Evolutionary conservation across 2,329 filamentous ascomycete genomes (phyloP).

Genomic region (Neofusicoccum sp.): DNA sequence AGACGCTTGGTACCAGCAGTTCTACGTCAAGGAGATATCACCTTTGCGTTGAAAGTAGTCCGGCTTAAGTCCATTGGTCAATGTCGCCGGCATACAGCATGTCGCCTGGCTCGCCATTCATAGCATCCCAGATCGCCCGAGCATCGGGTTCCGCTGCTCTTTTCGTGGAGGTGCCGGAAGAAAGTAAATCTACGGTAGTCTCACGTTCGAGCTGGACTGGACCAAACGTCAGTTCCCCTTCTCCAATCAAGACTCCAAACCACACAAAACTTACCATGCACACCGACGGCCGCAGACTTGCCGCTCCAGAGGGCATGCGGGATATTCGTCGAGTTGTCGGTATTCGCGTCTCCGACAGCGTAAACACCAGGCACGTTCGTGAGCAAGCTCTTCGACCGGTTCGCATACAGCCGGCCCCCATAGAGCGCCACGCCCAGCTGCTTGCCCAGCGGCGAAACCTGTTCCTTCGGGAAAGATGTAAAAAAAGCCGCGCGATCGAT

Average conservation of each 20-base stretch:
- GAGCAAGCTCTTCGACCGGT: background rate
- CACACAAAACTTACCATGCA: background rate
- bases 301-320: conserved; percentile 12
- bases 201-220: background rate
- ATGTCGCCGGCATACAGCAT: background rate
- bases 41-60: no score
- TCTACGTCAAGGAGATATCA: no score
- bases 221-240: background rate
- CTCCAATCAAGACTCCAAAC: background rate
- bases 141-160: background rate
- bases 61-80: background rate
- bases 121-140: background rate
- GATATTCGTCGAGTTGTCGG: conserved; percentile 5
- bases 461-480: conserved; percentile 5
- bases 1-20: no score
- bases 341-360: conserved; percentile 2
- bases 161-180: background rate
- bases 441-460: background rate
- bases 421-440: background rate
- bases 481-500: conserved; percentile 1
- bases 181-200: background rate
- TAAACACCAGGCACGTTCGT: conserved; percentile 8
- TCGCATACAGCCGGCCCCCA: background rate
- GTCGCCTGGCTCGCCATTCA: conserved; percentile 2
- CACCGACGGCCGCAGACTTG: background rate